These are phyloP conservation scores for Scheffersomyces amazonensis DNA, from an alignment of 805 yeast genomes.

Conservation along the genomic window DNA sequence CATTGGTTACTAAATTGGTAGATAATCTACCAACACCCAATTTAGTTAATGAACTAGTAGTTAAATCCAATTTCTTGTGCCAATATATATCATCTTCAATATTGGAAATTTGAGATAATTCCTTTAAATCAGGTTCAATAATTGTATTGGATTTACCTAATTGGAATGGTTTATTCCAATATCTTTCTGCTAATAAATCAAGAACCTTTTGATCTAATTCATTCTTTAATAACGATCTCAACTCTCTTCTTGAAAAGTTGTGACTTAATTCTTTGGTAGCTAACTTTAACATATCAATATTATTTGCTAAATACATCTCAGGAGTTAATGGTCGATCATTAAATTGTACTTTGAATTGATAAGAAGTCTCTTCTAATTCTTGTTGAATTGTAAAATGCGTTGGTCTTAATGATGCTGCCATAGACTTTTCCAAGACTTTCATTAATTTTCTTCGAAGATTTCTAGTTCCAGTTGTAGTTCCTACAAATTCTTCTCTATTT, in stretches of 20 bases:
- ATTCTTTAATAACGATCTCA: constrained; percentile 72
- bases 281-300: constrained; percentile 80
- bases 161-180: constrained; percentile 75
- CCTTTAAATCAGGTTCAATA: constrained; percentile 49
- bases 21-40: constrained; percentile 91
- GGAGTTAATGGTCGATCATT: constrained; percentile 94
- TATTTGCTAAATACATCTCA: constrained; percentile 88
- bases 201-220: constrained; percentile 87
- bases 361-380: constrained; percentile 90
- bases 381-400: constrained; percentile 81
- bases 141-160: constrained; percentile 10
- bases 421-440: constrained; percentile 82
- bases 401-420: constrained; percentile 86
- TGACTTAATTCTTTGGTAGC: constrained; percentile 85
- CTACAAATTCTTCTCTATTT: constrained; percentile 55
- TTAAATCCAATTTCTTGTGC: constrained; percentile 81
- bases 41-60: constrained; percentile 79
- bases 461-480: constrained; percentile 74
- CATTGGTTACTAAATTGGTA: constrained; percentile 77
- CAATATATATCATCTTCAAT: constrained; percentile 72
- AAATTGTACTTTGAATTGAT: constrained; percentile 92
- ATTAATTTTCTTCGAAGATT: constrained; percentile 76
- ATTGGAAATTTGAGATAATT: constrained; percentile 49
- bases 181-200: constrained; percentile 82
- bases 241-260: constrained; percentile 77